A percentile compares a stretch with the other conserved stretches of the same genome.
Evolutionary conservation across 148 eudicot species (phyloP).

Genomic region (Simmondsia chinensis): DNA sequence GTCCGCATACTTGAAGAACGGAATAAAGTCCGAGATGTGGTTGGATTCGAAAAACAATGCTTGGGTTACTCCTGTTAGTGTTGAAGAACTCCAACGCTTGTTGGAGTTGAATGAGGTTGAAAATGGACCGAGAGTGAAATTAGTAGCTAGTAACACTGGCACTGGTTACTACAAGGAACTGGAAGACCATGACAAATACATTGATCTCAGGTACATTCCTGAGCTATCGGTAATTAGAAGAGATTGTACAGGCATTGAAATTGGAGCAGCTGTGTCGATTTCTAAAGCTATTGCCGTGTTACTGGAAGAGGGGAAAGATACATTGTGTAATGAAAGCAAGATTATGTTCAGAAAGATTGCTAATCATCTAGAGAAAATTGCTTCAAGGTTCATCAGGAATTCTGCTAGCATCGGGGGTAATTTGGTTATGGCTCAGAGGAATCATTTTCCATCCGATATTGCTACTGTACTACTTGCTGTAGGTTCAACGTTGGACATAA

Average conservation of each 20-base stretch:
- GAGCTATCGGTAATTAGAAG: slow-evolving; percentile 50
- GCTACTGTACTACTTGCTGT: slow-evolving; percentile 73
- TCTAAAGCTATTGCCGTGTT: slow-evolving; percentile 51
- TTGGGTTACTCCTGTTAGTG: slow-evolving; percentile 59
- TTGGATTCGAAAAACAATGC: slow-evolving; percentile 40
- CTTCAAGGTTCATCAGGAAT: slow-evolving; percentile 57
- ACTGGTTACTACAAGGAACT: slow-evolving; percentile 76
- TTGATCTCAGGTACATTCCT: slow-evolving; percentile 62
- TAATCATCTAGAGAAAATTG: slow-evolving; percentile 75
- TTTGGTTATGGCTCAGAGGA: slow-evolving; percentile 84
- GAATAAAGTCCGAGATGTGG: no score
- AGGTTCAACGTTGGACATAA: slow-evolving; percentile 40
- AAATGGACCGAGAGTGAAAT: slow-evolving; percentile 24
- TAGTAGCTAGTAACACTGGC: slow-evolving; percentile 83
- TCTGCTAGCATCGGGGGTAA: slow-evolving; percentile 91
- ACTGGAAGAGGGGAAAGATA: slow-evolving; percentile 20
- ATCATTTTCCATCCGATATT: slow-evolving; percentile 77
- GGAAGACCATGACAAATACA: slow-evolving; percentile 37
- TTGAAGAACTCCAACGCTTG: slow-evolving; percentile 51
- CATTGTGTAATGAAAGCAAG: slow-evolving; percentile 4
- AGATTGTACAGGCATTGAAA: slow-evolving; percentile 35
- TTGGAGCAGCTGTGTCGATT: slow-evolving; percentile 83
- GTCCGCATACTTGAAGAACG: no score
- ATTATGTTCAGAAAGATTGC: slow-evolving; percentile 44
- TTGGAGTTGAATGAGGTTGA: slow-evolving; percentile 20